phyloP scores from a whole-genome alignment of 768 basidiomycete genomes.

The Pleurotus citrinopileatus region DNA sequence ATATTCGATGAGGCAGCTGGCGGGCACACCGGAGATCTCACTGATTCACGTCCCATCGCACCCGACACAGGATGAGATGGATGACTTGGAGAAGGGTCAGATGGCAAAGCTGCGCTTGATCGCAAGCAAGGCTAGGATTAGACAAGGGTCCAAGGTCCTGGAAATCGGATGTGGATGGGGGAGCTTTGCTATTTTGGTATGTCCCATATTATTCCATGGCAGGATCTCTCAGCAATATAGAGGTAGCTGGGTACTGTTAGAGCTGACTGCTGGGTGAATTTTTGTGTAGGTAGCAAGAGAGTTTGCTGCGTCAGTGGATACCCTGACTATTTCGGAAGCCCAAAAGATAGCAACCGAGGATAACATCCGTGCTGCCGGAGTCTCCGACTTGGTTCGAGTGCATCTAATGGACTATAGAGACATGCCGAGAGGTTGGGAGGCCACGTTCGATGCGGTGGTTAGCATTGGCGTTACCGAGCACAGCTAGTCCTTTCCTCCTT shows the following conservation, averaged over 20 bases:
- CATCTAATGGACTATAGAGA: conserved; percentile 68
- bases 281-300: conserved; percentile 43
- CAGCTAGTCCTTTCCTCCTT: conserved; percentile 1
- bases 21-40: conserved; percentile 46
- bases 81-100: conserved; percentile 60
- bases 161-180: conserved; percentile 74
- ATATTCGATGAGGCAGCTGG: conserved; percentile 56
- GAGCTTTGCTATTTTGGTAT: conserved; percentile 56
- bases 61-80: conserved; percentile 20
- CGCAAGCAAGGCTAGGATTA: conserved; percentile 48
- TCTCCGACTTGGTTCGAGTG: conserved; percentile 48
- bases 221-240: too few species aligned
- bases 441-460: conserved; percentile 47
- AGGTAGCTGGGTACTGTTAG: too few species aligned
- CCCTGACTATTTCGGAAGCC: conserved; percentile 58
- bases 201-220: too few species aligned
- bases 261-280: too few species aligned
- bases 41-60: conserved; percentile 13
- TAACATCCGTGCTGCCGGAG: conserved; percentile 46
- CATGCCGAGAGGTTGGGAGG: conserved; percentile 46
- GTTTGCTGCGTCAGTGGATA: conserved; percentile 60
- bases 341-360: conserved; percentile 65
- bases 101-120: conserved; percentile 57
- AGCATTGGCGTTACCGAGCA: conserved; percentile 49
- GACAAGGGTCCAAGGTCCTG: conserved; percentile 53